These are phyloP conservation scores for Leccinum pseudoinsigne DNA, from an alignment of 1,284 basidiomycete genomes.

Conservation along the genomic window DNA sequence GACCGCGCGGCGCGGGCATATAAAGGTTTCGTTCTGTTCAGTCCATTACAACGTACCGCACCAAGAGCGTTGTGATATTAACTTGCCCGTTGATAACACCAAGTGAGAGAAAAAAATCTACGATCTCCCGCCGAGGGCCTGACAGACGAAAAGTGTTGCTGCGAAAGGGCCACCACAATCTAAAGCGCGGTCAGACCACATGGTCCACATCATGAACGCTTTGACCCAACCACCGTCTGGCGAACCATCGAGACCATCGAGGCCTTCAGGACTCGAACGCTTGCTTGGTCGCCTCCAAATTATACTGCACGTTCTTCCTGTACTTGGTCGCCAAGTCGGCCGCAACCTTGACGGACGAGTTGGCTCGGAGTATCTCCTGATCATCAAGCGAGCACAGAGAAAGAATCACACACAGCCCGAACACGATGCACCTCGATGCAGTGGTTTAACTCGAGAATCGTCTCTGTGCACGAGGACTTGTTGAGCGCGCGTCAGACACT, in stretches of 20 bases:
- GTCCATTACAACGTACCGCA: neutral
- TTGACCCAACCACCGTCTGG: neutral
- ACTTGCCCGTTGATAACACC: neutral
- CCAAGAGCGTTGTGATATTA: neutral
- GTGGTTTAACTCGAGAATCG: slow-evolving; percentile 78
- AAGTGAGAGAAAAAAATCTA: neutral
- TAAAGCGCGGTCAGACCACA: neutral
- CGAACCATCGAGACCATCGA: too few relatives aligned
- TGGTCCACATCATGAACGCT: neutral
- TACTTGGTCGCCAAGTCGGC: slow-evolving; percentile 81
- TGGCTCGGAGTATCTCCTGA: slow-evolving; percentile 72
- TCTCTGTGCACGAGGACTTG: slow-evolving; percentile 76
- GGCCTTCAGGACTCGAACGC: slow-evolving; percentile 18
- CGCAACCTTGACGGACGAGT: slow-evolving; percentile 70
- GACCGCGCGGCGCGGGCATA: too few relatives aligned
- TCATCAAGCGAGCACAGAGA: neutral
- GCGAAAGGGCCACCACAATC: neutral
- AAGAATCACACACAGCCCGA: neutral
- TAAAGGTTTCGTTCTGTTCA: neutral
- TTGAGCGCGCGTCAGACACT: slow-evolving; percentile 30
- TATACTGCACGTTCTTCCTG: slow-evolving; percentile 84
- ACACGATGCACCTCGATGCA: slow-evolving; percentile 58
- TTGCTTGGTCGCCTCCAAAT: slow-evolving; percentile 66
- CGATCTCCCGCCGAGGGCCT: neutral
- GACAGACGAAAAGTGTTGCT: too few relatives aligned